Evolutionary conservation across 2,329 filamentous ascomycete genomes (phyloP).

Genomic region (Lecanicillium sp.): DNA sequence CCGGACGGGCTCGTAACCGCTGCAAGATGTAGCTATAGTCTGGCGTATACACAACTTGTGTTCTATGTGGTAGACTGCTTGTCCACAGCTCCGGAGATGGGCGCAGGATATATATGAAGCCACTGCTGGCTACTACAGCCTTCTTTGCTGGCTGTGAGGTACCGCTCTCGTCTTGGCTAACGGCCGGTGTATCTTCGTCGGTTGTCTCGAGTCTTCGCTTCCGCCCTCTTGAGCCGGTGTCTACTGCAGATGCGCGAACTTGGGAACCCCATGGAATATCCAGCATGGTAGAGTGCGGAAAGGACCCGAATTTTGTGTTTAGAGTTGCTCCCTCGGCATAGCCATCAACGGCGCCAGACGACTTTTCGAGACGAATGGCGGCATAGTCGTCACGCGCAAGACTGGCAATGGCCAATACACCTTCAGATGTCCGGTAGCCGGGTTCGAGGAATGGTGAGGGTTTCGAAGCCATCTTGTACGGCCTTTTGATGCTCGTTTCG

Average conservation of each 20-base stretch:
- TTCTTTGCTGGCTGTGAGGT: constrained; percentile 31
- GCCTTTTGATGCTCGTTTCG: not conserved
- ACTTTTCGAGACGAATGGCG: constrained; percentile 60
- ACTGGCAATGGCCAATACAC: constrained; percentile 73
- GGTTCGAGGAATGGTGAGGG: constrained; percentile 74
- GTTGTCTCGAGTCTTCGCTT: constrained; percentile 47
- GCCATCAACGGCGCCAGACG: constrained; percentile 56
- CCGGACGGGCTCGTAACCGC: constrained; percentile 64
- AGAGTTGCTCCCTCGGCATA: constrained; percentile 71
- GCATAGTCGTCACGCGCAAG: constrained; percentile 80
- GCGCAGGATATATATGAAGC: constrained; percentile 70
- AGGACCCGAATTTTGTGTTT: constrained; percentile 91
- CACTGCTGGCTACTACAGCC: constrained; percentile 48
- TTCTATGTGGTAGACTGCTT: constrained; percentile 68
- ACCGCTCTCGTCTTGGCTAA: constrained; percentile 26
- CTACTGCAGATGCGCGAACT: constrained; percentile 78
- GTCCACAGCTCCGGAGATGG: constrained; percentile 82
- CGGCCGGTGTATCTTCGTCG: constrained; percentile 29
- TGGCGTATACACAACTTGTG: constrained; percentile 79
- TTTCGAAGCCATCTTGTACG: constrained; percentile 22
- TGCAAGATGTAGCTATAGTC: constrained; percentile 82
- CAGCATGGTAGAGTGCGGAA: constrained; percentile 71
- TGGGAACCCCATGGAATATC: constrained; percentile 85
- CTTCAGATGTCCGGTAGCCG: constrained; percentile 49
- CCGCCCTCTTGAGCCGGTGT: constrained; percentile 81